Base-by-base conservation (phyloP, 1,139 yeast species). In the Blastobotrys malaysiensis region DNA sequence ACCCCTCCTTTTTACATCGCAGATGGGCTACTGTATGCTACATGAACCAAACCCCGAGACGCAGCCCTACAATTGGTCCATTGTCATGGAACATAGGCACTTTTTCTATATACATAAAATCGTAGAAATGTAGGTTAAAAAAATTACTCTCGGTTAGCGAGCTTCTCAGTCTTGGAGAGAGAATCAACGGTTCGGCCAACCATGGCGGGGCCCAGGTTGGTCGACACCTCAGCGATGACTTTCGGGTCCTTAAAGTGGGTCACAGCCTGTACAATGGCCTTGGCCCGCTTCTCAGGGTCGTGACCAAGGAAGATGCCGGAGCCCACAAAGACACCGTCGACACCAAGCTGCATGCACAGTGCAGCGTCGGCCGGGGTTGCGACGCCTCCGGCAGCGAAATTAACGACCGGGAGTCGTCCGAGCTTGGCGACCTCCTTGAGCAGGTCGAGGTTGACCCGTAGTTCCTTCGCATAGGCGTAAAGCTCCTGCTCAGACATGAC, bases 311-410 rank as follows among this genome's bases (percentile, higher is more conserved):
- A 88, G 61, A 88, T 88, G 48, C 96, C 96, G 7, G 90, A 84
- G n/a, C 96, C 96, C 45, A 88, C 96, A 67, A 88, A 88, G 44
- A 88, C 90, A 60, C 96, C 96, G 67, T 88, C 95, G 69, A 90
- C 86, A n/a, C 96, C 96, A 64, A 87, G 76, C 71, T 87, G 91
- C 95, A 88, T 87, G 72, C 89, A 84, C 61, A 88, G 74, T 9
- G 95, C 95, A 46, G 95, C 95, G 70, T 88, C 96, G 1, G 93
- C 84, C 26, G 96, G 96, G 9, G 95, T 86, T 9, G 95, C 95
- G 53, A 88, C 86, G 60, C 96, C 96, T 51, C 96, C 96, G 47
- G 95, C 95, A 45, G 95, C 95, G 69, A 88, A 88, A 74, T 86
- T 87, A 54, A 88, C 95, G 49, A 88, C 95, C 1, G 93, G 93